Conservation (phyloP, 345 rosid species). For the Gynandropsis gynandra region DNA sequence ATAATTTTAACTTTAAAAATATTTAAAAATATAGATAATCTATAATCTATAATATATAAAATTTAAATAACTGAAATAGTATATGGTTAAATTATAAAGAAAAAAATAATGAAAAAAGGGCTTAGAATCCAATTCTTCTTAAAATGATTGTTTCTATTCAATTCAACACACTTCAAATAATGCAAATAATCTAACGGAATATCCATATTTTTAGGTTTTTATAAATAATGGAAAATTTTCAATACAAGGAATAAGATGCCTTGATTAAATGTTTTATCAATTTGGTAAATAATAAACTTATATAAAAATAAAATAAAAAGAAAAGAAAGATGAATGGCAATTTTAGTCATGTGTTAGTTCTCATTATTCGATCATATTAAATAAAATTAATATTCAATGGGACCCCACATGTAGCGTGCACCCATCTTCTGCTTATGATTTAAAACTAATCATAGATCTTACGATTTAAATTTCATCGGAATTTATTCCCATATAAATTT, state of each 20-base stretch:
- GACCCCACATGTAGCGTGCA: conserved; percentile 24
- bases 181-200: too few relatives aligned
- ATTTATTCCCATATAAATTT: conserved; percentile 13
- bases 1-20: neutral
- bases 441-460: neutral
- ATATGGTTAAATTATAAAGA: too few relatives aligned
- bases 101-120: too few relatives aligned
- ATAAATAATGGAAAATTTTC: too few relatives aligned
- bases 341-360: conserved; percentile 30
- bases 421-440: conserved; percentile 12
- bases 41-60: too few relatives aligned
- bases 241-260: too few relatives aligned
- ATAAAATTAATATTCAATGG: neutral
- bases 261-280: too few relatives aligned
- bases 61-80: neutral
- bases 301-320: neutral
- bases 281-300: neutral
- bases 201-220: too few relatives aligned
- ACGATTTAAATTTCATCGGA: neutral
- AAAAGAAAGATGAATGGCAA: neutral
- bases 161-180: too few relatives aligned
- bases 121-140: too few relatives aligned
- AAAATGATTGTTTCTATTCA: too few relatives aligned
- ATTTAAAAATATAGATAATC: neutral
- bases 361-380: conserved; percentile 19